Evolutionary conservation across 2,329 filamentous ascomycete species (phyloP).

Genomic region (Exophiala xenobiotica): DNA sequence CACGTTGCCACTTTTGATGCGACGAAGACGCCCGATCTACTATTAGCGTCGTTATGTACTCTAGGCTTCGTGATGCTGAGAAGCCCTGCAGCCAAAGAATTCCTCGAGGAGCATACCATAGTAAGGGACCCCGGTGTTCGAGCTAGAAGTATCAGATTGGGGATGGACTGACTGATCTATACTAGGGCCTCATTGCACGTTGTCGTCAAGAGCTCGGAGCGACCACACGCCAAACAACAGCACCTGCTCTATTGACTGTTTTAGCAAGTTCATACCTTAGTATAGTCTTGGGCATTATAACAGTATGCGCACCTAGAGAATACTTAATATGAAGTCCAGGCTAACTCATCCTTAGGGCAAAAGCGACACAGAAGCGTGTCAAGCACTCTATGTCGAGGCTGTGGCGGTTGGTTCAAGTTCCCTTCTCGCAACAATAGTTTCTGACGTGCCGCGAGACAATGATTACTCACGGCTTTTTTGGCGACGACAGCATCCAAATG

Average conservation of each 20-base stretch:
- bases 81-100: slow-evolving; percentile 1
- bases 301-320: background rate
- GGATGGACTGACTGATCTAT: background rate
- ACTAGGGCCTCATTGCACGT: background rate
- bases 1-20: slow-evolving; percentile 3
- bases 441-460: background rate
- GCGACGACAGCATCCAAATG: background rate
- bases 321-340: background rate
- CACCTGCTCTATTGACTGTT: background rate
- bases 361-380: background rate
- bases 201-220: background rate
- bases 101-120: background rate
- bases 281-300: background rate
- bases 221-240: background rate
- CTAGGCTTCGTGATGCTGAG: background rate
- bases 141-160: background rate
- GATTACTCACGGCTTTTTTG: slow-evolving; percentile 3
- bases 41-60: background rate
- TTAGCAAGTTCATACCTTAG: background rate
- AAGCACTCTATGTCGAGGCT: slow-evolving; percentile 1
- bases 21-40: background rate
- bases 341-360: background rate
- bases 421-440: background rate
- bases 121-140: background rate
- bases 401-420: background rate